Base-by-base conservation (phyloP, 805 yeast genomes). In the Pichia eremophila region DNA sequence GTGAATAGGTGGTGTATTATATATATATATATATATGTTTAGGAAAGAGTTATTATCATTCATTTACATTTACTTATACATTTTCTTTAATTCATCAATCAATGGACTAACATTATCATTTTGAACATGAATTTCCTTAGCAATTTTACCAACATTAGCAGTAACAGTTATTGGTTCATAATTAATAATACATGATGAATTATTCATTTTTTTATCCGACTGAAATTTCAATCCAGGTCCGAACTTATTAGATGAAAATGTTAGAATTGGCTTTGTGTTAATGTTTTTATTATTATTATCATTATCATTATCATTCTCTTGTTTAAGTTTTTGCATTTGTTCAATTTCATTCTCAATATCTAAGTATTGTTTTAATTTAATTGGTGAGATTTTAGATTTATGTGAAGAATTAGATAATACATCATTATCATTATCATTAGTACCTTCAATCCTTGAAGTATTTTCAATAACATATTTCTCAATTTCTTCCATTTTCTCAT, bases 331-430 rank as follows among this genome's bases (percentile, higher is more conserved):
- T 38, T 53, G 54, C 4, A 59, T 40, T 38, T 59, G 58, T 19
- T 61, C 58, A 15, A 61, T 50, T 22, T 63, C 62, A 8, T 46
- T 49, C 44, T 62, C 63, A 9, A 63, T 38, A 39, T 46, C 50
- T 25, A 58, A 45, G 40, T 62, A 59, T 41, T 63, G 67, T 17
- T 54, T 57, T 17, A 56, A 40, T 43, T 63, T 61, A 32, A 49
- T 51, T 11, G 43, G 42, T 12, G 54, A 49, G 18, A 49, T 37
- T 22, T 43, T 27, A 27, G 50, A 41, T 32, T 31, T 40, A 22
- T 17, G 41, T 12, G 48, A 40, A 35, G 40, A 44, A 12, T 32
- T 27, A 7, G 51, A 45, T 34, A 11, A 11, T 31, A 10, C 32
- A 31, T 31, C 32, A 11, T 10, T 31, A 11, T 12, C 32, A 31